Evolutionary conservation across 345 rosid genomes (phyloP).

Genomic region (Syzygium jambos): DNA sequence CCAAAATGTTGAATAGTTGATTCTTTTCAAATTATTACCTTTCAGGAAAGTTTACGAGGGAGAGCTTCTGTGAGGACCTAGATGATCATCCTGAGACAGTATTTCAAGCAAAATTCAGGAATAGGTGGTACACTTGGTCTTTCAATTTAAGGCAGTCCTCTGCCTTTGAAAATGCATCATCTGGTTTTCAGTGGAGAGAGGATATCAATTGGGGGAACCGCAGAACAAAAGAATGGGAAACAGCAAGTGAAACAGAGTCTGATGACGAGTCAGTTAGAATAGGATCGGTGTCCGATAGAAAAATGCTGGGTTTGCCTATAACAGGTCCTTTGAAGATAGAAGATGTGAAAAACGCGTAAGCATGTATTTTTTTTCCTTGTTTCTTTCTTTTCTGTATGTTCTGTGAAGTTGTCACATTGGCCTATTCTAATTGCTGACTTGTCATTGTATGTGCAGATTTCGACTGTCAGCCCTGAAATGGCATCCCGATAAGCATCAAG

Average conservation of each 20-base stretch:
- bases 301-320: constrained; percentile 53
- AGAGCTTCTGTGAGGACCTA: constrained; percentile 26
- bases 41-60: constrained; percentile 36
- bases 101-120: constrained; percentile 36
- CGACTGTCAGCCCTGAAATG: constrained; percentile 71
- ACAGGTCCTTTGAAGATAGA: constrained; percentile 53
- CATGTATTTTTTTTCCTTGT: not conserved
- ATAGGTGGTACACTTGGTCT: constrained; percentile 47
- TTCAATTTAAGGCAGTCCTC: constrained; percentile 6
- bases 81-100: constrained; percentile 25
- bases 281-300: constrained; percentile 61
- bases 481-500: constrained; percentile 95
- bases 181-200: constrained; percentile 62
- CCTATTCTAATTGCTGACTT: not conserved
- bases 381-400: not conserved
- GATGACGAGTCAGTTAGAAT: constrained; percentile 24
- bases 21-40: not conserved
- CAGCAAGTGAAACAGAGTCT: constrained; percentile 26
- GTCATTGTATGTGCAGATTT: constrained; percentile 36
- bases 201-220: constrained; percentile 28
- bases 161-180: constrained; percentile 14
- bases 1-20: not conserved
- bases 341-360: constrained; percentile 87
- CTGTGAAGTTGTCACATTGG: not conserved
- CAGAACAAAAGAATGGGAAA: constrained; percentile 30